Percentiles rank a stretch among this genome's conserved stretches.
phyloP scores from a whole-genome alignment of 2,329 filamentous ascomycete genomes.

The Fusarium sp. region DNA sequence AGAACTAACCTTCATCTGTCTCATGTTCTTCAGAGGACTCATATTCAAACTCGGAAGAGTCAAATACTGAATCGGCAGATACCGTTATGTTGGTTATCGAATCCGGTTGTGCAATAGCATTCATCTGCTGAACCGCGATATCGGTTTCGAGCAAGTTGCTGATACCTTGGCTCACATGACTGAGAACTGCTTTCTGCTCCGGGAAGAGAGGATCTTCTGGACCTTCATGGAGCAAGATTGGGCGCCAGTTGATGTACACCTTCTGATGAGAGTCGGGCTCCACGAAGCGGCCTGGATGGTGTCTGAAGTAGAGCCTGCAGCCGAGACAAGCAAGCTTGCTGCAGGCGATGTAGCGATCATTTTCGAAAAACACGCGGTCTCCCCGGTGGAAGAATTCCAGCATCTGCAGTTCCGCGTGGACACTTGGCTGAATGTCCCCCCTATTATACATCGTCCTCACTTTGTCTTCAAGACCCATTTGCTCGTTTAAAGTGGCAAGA shows the following conservation, averaged over 20 bases:
- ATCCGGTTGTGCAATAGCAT: constrained; percentile 8
- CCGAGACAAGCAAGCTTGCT: constrained; percentile 64
- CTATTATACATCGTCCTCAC: constrained; percentile 21
- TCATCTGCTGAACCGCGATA: neutral
- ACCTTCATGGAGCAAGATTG: constrained; percentile 12
- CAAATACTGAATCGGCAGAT: neutral
- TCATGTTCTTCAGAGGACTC: neutral
- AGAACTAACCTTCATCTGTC: neutral
- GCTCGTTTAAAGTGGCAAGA: constrained; percentile 4
- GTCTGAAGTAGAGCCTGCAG: constrained; percentile 56
- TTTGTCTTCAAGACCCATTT: neutral
- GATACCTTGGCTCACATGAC: no score
- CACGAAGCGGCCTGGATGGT: constrained; percentile 49
- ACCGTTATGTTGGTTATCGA: constrained; percentile 30
- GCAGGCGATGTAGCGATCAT: constrained; percentile 59
- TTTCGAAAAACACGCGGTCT: constrained; percentile 46
- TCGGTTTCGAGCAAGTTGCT: constrained; percentile 2
- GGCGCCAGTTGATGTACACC: constrained; percentile 55
- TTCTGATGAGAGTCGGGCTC: constrained; percentile 53
- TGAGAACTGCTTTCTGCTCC: no score
- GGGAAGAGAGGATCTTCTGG: constrained; percentile 6
- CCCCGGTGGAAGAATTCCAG: constrained; percentile 57
- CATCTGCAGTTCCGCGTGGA: constrained; percentile 41
- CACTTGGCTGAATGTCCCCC: constrained; percentile 38
- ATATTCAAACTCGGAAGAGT: constrained; percentile 7